Evolutionary conservation across 345 rosid genomes (phyloP).

Genomic region (Zanthoxylum bungeanum): DNA sequence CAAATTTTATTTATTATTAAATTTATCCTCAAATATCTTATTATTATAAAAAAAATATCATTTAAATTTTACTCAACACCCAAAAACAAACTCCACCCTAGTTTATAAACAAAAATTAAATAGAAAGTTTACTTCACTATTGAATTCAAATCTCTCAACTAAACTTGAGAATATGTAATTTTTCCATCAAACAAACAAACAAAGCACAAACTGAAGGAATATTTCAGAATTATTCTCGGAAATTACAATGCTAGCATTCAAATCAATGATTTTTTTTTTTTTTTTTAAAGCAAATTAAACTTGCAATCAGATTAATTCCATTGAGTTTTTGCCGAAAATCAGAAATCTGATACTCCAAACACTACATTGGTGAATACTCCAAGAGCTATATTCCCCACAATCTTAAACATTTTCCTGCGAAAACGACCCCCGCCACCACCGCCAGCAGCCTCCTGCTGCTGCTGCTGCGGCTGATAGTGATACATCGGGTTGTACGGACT

Average conservation of each 20-base stretch:
- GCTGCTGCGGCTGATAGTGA: neutral
- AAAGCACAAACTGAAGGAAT: neutral
- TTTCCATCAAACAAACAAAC: neutral
- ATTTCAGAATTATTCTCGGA: neutral
- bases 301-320: neutral
- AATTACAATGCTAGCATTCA: neutral
- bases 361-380: constrained; percentile 15
- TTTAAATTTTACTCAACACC: too few relatives aligned
- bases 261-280: neutral
- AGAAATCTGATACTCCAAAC: constrained; percentile 13
- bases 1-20: too few relatives aligned
- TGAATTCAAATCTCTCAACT: too few relatives aligned
- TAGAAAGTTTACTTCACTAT: too few relatives aligned
- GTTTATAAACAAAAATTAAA: too few relatives aligned
- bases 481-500: neutral
- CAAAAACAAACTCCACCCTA: too few relatives aligned
- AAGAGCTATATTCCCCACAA: constrained; percentile 23
- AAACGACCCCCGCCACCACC: neutral
- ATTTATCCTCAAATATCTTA: too few relatives aligned
- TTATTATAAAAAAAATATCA: too few relatives aligned
- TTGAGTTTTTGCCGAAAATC: neutral
- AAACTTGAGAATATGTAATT: too few relatives aligned
- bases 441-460: neutral
- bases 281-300: neutral
- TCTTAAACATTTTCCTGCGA: neutral